Percentiles rank a stretch among this genome's conserved stretches.
Evolutionary conservation across 1,284 basidiomycete genomes (phyloP).

Genomic region (Pseudozyma hubeiensis): DNA sequence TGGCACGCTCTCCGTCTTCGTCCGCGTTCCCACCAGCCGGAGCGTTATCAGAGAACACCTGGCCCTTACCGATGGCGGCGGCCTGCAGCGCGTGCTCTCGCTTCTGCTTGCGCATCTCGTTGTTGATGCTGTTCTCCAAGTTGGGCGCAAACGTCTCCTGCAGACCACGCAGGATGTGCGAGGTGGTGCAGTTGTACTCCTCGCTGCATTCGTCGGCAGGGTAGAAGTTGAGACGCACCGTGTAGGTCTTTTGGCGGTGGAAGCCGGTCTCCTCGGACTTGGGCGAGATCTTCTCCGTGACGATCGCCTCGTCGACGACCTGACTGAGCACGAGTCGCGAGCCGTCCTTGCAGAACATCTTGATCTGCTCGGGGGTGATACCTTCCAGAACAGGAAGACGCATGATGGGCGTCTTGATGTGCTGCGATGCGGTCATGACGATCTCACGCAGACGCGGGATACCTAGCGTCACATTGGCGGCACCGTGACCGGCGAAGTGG

Average conservation of each 20-base stretch:
- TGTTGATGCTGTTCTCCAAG: conserved; percentile 85
- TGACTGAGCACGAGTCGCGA: conserved; percentile 88
- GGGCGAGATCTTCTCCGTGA: conserved; percentile 81
- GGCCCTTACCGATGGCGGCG: conserved; percentile 77
- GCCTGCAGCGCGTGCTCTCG: conserved; percentile 85
- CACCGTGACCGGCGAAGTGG: conserved; percentile 97
- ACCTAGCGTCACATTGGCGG: conserved; percentile 98
- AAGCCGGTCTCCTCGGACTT: conserved; percentile 73
- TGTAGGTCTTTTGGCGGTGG: conserved; percentile 82
- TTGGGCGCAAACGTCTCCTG: conserved; percentile 82
- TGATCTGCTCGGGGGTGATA: conserved; percentile 70
- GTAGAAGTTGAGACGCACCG: conserved; percentile 86
- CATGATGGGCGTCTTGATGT: conserved; percentile 99
- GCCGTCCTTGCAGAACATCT: conserved; percentile 89
- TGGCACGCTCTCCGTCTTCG: conserved; percentile 74
- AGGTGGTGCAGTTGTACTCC: conserved; percentile 84
- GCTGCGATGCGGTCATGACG: conserved; percentile 97
- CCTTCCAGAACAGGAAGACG: conserved; percentile 74
- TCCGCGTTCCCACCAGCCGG: conserved; percentile 55
- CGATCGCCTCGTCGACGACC: conserved; percentile 84
- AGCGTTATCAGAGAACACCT: conserved; percentile 74
- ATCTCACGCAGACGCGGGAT: conserved; percentile 98
- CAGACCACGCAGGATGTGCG: conserved; percentile 81
- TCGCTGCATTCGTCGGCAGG: conserved; percentile 84
- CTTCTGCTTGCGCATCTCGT: conserved; percentile 87